Evolutionary conservation across 208 protist genomes (phyloP).

Genomic region (Lotmaria passim): DNA sequence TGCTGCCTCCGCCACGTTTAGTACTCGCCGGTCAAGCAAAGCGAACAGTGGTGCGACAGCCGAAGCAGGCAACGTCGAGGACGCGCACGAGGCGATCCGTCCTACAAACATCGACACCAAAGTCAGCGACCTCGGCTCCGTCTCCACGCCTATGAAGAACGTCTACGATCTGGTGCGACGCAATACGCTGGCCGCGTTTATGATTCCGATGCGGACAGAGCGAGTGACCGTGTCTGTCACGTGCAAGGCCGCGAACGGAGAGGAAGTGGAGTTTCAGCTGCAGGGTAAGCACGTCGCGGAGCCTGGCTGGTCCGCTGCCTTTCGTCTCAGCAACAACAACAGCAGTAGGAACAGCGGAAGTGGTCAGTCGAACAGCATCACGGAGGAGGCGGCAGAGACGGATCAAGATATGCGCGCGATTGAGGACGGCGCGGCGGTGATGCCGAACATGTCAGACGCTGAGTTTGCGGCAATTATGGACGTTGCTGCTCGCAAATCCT

Average conservation of each 20-base stretch:
- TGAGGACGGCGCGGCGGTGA: slow-evolving; percentile 57
- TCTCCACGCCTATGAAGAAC: slow-evolving; percentile 59
- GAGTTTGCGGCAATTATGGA: slow-evolving; percentile 78
- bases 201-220: slow-evolving; percentile 81
- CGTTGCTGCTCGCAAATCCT: slow-evolving; percentile 34
- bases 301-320: slow-evolving; percentile 81
- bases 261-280: slow-evolving; percentile 60
- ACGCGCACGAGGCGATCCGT: slow-evolving; percentile 92
- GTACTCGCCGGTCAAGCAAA: not conserved
- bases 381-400: slow-evolving; percentile 20
- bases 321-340: slow-evolving; percentile 31
- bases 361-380: not conserved
- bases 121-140: slow-evolving; percentile 56
- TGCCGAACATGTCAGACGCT: slow-evolving; percentile 78
- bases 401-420: slow-evolving; percentile 56
- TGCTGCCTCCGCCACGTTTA: not conserved
- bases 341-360: not conserved
- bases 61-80: slow-evolving; percentile 77
- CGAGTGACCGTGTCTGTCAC: slow-evolving; percentile 56
- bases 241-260: slow-evolving; percentile 54
- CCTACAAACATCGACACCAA: slow-evolving; percentile 84
- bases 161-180: slow-evolving; percentile 86
- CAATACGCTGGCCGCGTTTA: slow-evolving; percentile 85
- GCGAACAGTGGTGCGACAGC: slow-evolving; percentile 39
- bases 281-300: slow-evolving; percentile 77